Conservation (phyloP, 805 yeast species). For the Saccharomycodes ludwigii region DNA sequence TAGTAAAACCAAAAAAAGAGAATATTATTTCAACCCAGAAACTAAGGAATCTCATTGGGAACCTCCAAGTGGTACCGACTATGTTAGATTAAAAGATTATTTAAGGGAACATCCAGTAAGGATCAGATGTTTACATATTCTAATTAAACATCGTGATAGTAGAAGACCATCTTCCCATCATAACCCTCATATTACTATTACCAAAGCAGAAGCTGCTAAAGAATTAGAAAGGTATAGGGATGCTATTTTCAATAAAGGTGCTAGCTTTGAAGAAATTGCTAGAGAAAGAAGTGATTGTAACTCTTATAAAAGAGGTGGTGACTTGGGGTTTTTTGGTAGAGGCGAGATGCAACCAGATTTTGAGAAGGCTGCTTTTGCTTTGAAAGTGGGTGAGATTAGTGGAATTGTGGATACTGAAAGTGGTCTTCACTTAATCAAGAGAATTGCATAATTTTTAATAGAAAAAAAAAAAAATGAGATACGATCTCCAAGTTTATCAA, state of each 20-base stretch:
- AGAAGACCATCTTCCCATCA: constrained; percentile 93
- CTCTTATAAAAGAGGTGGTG: constrained; percentile 81
- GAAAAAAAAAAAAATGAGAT: too few relatives aligned
- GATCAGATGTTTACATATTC: constrained; percentile 69
- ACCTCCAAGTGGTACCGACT: constrained; percentile 76
- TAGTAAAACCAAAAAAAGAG: constrained; percentile 72
- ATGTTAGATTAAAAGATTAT: constrained; percentile 43
- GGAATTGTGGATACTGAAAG: constrained; percentile 79
- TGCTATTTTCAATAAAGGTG: constrained; percentile 50
- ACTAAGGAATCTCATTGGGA: constrained; percentile 79
- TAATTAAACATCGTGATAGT: constrained; percentile 71
- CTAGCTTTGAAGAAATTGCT: constrained; percentile 61
- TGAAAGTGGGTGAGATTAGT: constrained; percentile 75
- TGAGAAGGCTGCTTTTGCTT: constrained; percentile 73
- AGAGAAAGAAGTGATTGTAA: constrained; percentile 79
- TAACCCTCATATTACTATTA: constrained; percentile 48
- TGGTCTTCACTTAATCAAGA: constrained; percentile 79
- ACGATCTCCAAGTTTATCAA: too few relatives aligned
- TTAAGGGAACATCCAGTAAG: constrained; percentile 47
- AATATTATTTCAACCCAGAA: constrained; percentile 64
- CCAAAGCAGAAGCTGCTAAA: constrained; percentile 74
- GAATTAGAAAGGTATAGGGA: constrained; percentile 46
- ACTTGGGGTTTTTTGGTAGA: constrained; percentile 74
- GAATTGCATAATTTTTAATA: constrained; percentile 48
- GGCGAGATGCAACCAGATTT: constrained; percentile 95